Percentiles rank a stretch among this genome's conserved stretches.
phyloP scores from a whole-genome alignment of 345 rosid genomes.

The Gossypium ekmanianum region DNA sequence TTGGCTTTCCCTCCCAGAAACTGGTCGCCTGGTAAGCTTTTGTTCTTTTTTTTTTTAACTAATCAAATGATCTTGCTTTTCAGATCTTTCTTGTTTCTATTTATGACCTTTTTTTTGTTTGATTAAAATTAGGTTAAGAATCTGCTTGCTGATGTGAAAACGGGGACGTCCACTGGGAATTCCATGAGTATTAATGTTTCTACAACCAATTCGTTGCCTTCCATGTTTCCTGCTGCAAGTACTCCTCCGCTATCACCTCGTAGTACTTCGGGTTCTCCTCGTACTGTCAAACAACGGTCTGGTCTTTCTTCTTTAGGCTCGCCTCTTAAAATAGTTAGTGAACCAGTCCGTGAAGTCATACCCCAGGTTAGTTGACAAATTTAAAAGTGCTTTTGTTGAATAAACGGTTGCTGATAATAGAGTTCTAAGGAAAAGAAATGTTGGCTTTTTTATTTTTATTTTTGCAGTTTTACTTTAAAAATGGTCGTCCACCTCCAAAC shows the following conservation, averaged over 20 bases:
- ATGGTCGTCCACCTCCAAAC: constrained; percentile 70
- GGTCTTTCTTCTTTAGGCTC: constrained; percentile 73
- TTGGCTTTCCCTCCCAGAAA: constrained; percentile 88
- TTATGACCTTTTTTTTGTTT: background rate
- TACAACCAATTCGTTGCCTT: constrained; percentile 57
- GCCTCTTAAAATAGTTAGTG: constrained; percentile 59
- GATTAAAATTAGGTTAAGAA: constrained; percentile 52
- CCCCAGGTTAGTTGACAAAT: constrained; percentile 55
- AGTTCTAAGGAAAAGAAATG: background rate
- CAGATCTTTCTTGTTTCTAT: background rate
- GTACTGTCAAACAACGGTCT: constrained; percentile 53
- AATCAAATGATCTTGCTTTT: background rate
- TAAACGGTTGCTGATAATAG: background rate
- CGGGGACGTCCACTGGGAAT: constrained; percentile 44
- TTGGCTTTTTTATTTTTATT: background rate
- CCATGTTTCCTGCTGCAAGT: constrained; percentile 75
- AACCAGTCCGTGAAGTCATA: constrained; percentile 65
- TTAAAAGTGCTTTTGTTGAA: background rate
- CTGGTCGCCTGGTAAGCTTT: constrained; percentile 51
- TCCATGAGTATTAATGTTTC: constrained; percentile 38
- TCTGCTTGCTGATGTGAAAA: constrained; percentile 61
- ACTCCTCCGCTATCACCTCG: constrained; percentile 95
- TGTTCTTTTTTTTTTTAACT: background rate
- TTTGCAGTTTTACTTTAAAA: constrained; percentile 78
- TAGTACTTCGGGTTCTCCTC: constrained; percentile 70